Conservation (phyloP, 352 stramenopile species). For the Pythium graminicola region DNA sequence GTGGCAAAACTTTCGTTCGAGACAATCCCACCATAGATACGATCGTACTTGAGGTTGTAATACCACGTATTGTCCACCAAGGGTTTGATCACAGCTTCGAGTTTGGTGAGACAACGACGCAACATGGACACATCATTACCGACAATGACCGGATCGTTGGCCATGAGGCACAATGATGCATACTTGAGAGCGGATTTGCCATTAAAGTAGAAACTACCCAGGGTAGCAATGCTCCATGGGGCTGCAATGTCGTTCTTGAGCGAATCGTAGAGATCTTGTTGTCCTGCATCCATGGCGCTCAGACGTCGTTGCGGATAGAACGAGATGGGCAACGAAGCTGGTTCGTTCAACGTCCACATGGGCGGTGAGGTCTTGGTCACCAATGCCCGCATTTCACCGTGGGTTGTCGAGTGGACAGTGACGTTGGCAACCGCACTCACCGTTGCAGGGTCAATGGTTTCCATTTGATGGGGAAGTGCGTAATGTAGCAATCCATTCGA, state of each 20-base stretch:
- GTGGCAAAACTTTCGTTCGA: slow-evolving; percentile 50
- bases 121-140: slow-evolving; percentile 48
- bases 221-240: slow-evolving; percentile 37
- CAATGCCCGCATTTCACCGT: slow-evolving; percentile 40
- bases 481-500: slow-evolving; percentile 49
- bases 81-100: slow-evolving; percentile 44
- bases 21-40: slow-evolving; percentile 51
- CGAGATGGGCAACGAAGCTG: slow-evolving; percentile 29
- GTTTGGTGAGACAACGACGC: slow-evolving; percentile 51
- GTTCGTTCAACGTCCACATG: slow-evolving; percentile 46
- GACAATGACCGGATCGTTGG: slow-evolving; percentile 43
- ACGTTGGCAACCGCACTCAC: slow-evolving; percentile 31
- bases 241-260: slow-evolving; percentile 37
- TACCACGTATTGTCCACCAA: slow-evolving; percentile 62
- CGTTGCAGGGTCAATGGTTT: slow-evolving; percentile 34
- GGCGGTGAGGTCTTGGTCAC: too few species aligned
- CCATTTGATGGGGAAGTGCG: slow-evolving; percentile 42
- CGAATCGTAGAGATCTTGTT: slow-evolving; percentile 38
- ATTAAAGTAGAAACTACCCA: slow-evolving; percentile 65
- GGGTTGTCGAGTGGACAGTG: slow-evolving; percentile 43
- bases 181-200: slow-evolving; percentile 57
- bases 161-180: slow-evolving; percentile 52
- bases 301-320: slow-evolving; percentile 46
- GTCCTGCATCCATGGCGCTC: slow-evolving; percentile 18
- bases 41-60: slow-evolving; percentile 59